phyloP scores from a whole-genome alignment of 73 alveolate genomes.

The Paramecium tetraurelia region DNA sequence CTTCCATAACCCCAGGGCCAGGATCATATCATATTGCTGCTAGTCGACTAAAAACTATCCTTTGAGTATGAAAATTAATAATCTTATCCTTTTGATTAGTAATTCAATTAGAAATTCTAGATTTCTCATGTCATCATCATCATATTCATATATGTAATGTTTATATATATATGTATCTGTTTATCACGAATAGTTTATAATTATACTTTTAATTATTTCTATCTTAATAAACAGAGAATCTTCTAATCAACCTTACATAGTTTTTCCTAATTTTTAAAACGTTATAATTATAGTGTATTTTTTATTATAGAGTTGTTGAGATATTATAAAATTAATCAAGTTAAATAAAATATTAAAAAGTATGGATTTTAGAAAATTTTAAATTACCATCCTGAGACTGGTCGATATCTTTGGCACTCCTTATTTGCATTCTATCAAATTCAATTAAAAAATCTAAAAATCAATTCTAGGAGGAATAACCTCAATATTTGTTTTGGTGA shows the following conservation, averaged over 20 bases:
- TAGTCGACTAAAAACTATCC: background rate
- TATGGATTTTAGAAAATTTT: background rate
- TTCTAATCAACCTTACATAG: too few species aligned
- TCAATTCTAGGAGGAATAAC: background rate
- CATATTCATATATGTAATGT: too few species aligned
- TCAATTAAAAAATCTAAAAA: background rate
- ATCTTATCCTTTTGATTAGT: background rate
- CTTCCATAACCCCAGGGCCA: slow-evolving; percentile 4
- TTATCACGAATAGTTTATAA: too few species aligned
- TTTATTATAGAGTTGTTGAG: too few species aligned
- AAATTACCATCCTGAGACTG: background rate
- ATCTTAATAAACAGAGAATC: too few species aligned
- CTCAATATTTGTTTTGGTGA: background rate
- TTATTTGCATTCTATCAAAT: background rate
- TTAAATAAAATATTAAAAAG: background rate
- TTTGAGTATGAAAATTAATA: background rate
- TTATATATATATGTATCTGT: background rate
- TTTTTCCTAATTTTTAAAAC: too few species aligned
- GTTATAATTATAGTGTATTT: too few species aligned
- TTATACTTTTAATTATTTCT: too few species aligned
- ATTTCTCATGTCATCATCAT: background rate
- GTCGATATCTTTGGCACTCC: background rate
- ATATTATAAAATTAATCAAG: background rate
- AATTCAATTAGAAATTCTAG: background rate
- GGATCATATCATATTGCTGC: background rate